Evolutionary conservation across 805 yeast genomes (phyloP).

Genomic region (Metschnikowia matae): DNA sequence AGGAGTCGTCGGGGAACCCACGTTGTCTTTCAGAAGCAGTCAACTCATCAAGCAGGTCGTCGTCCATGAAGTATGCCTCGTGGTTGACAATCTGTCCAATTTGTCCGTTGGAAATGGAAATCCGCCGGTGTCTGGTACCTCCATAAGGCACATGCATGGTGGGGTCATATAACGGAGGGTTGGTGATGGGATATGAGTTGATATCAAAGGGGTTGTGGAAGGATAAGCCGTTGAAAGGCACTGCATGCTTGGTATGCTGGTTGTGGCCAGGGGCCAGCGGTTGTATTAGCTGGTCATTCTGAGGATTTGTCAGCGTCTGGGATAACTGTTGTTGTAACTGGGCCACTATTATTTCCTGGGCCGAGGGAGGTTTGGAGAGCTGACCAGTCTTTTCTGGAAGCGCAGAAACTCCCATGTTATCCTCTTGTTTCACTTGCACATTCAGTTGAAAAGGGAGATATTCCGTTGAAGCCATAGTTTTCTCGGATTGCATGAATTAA

Average conservation of each 20-base stretch:
- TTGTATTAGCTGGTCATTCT: not conserved
- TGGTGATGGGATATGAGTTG: conserved; percentile 40
- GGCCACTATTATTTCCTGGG: not conserved
- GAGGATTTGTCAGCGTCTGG: not conserved
- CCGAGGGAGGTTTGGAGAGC: not conserved
- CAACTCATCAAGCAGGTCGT: conserved; percentile 23
- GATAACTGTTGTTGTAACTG: conserved; percentile 4
- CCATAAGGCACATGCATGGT: conserved; percentile 35
- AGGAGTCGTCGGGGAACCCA: not conserved
- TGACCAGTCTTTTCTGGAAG: not conserved
- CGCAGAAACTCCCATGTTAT: not conserved
- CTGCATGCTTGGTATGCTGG: conserved; percentile 6
- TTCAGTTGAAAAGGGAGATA: not conserved
- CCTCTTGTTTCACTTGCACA: conserved; percentile 1
- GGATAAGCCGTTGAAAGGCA: conserved; percentile 10
- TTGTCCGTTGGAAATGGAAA: conserved; percentile 81
- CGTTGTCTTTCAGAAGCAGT: conserved; percentile 1
- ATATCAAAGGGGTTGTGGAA: conserved; percentile 39
- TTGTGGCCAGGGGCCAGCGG: not conserved
- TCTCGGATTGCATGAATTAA: not conserved
- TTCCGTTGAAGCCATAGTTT: conserved; percentile 1
- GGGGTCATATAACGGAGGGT: conserved; percentile 45
- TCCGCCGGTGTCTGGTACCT: conserved; percentile 52
- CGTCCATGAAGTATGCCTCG: conserved; percentile 34
- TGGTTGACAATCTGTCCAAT: conserved; percentile 65